These are phyloP conservation scores for Coemansia sp. DNA, from an alignment of 192 early-diverging fungal genomes.

Conservation along the genomic window DNA sequence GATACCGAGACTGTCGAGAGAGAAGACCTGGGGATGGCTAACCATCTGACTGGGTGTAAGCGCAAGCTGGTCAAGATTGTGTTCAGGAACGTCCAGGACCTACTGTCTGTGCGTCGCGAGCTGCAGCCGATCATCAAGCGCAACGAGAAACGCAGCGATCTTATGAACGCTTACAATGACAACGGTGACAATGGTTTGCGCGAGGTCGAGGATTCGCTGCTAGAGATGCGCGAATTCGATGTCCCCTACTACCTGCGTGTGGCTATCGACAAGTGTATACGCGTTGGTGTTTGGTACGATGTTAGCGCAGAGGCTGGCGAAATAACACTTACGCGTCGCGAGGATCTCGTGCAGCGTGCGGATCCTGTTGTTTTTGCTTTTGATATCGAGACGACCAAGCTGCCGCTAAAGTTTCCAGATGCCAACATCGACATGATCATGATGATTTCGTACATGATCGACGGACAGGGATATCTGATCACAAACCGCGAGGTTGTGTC, in stretches of 20 bases:
- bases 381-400: conserved; percentile 98
- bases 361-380: conserved; percentile 95
- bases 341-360: conserved; percentile 86
- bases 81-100: conserved; percentile 84
- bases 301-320: conserved; percentile 64
- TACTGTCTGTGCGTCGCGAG: conserved; percentile 70
- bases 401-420: conserved; percentile 97
- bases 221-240: conserved; percentile 96
- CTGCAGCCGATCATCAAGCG: conserved; percentile 68
- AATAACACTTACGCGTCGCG: conserved; percentile 63
- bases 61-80: conserved; percentile 72
- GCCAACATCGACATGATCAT: conserved; percentile 87
- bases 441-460: conserved; percentile 99
- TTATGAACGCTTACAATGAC: conserved; percentile 66
- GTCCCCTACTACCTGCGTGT: conserved; percentile 95
- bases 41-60: conserved; percentile 81
- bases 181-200: conserved; percentile 30
- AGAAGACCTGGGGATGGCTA: conserved; percentile 87
- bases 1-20: conserved; percentile 66
- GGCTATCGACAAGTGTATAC: conserved; percentile 89
- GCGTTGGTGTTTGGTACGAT: conserved; percentile 95
- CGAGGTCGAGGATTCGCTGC: conserved; percentile 66
- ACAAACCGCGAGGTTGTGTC: conserved; percentile 96
- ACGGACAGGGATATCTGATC: conserved; percentile 95
- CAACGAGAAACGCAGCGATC: conserved; percentile 65